A percentile compares a stretch with the other conserved stretches of the same genome.
These are phyloP conservation scores for Rhodotorula taiwanensis DNA, from an alignment of 768 basidiomycete species.

Conservation along the genomic window DNA sequence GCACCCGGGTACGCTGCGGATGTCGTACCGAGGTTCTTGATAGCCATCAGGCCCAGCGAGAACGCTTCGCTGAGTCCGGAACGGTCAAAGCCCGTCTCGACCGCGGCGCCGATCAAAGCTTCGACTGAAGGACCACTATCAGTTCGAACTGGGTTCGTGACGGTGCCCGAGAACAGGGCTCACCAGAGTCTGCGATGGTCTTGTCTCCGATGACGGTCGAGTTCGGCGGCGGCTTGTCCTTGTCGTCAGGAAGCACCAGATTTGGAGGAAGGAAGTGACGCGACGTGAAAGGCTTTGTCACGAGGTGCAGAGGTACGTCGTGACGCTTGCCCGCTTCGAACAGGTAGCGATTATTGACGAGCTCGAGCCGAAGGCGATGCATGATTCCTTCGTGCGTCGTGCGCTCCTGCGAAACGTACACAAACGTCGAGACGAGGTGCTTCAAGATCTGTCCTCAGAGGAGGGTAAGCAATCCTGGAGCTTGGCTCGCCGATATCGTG, in stretches of 20 bases:
- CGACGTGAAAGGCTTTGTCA: conserved; percentile 16
- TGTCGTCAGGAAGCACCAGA: too few species aligned
- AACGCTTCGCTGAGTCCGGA: neutral
- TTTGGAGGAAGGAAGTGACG: conserved; percentile 21
- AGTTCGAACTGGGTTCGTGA: too few species aligned
- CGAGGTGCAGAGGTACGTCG: conserved; percentile 7
- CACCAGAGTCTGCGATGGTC: conserved; percentile 7
- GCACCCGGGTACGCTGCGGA: too few species aligned
- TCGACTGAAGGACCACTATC: too few species aligned
- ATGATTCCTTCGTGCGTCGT: conserved; percentile 60
- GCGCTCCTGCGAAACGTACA: conserved; percentile 61
- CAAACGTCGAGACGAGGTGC: conserved; percentile 64
- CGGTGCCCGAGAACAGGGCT: too few species aligned
- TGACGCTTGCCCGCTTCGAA: neutral
- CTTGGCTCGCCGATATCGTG: neutral
- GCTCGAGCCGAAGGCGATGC: conserved; percentile 59
- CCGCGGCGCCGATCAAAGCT: neutral
- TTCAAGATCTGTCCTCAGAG: conserved; percentile 78
- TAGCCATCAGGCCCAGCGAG: neutral
- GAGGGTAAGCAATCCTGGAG: too few species aligned
- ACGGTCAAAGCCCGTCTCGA: conserved; percentile 10
- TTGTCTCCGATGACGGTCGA: conserved; percentile 16
- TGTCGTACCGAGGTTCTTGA: neutral
- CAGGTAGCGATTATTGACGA: conserved; percentile 58
- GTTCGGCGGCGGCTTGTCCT: neutral